Evolutionary conservation across 2,329 filamentous ascomycete genomes (phyloP), one percentile per base, ranked within the genome.

Genomic region (Xylogone sp.): DNA sequence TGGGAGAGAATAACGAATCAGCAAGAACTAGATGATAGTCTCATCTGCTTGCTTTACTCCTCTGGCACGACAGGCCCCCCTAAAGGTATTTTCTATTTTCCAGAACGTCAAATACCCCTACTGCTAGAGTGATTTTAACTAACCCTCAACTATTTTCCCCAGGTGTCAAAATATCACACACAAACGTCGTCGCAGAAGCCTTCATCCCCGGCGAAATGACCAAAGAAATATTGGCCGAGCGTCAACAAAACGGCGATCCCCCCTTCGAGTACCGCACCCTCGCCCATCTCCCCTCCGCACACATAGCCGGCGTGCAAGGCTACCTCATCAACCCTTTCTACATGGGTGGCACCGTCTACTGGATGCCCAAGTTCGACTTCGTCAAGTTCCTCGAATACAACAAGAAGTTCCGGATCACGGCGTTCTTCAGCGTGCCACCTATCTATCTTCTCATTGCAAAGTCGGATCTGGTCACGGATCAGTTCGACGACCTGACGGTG

Each of bases 1-100:
- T 87, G 83, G 83, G 60, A 68, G 31, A 70, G 67, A 21, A 75
- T 86, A 42, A 81, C 78, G 0, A 74, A 84, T 59, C 65, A 65
- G 0, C 48, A 65, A 1, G 66, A 69, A 42, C 67, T 86, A 47
- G 71, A 74, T 16, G 60, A 73, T 6, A 75, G 71, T 53, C 58
- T 81, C 82, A 0, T 82, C 86, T 56, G 85, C 83, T 77, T 94
- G 53, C 92, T 94, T 65, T 94, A 93, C 70, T 88, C 83, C 56
- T 85, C 80, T 21, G 86, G 90, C 3, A 95, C 90, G 1, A 95
- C 90, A 0, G 90, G 90, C 6, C 75, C 90, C 4, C 88, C 90
- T 9, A 95, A 95, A 68, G 90, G 90, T 24, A 88, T 91, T 21
- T 45, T 9, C 16, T 7, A 6, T 5, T 10, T 6, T 27, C 24